Base-by-base conservation (phyloP, 2,329 filamentous ascomycete genomes). In the Tolypocladium paradoxum region DNA sequence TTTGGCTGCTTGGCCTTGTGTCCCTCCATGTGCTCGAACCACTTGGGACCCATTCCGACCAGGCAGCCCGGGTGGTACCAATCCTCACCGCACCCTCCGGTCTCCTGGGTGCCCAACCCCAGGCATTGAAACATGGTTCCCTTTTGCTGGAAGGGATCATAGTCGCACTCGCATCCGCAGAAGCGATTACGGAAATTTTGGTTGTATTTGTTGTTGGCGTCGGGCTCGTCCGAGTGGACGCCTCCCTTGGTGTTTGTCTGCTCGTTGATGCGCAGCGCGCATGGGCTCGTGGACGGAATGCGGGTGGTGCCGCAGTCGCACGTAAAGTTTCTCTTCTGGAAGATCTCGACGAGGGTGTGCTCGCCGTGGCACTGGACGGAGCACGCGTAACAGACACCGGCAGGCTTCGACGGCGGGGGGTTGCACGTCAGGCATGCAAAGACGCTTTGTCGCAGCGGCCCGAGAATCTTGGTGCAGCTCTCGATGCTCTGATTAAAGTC, bases 91-190 rank as follows among this genome's bases (percentile, higher is more conserved):
- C 92, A 97, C 5, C 91, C 92, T 18, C 91, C 91, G 1, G 85
- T 84, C 59, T 92, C 87, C 14, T 81, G 77, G 0, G 83, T 86
- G 1, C 90, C 90, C 1, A 97, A 74, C 0, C 92, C 92, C 2
- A 97, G 69, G 65, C 93, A 99, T 68, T 99, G 93, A 61, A 95
- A 99, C 93, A 99, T 99, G 38, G 91, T 97, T 0, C 92, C 92
- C 61, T 92, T 95, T 67, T 99, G 90, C 65, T 88, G 78, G 48
- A 92, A 81, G 0, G 92, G 83, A 65, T 96, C 87, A 65, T 99
- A 99, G 55, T 91, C 83, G 63, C 91, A 86, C 33, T 81, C 81
- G 64, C 93, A 99, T 2, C 87, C 88, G 67, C 93, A 99, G 71
- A 99, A 99, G 46, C 78, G 81, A 63, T 97, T 97, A 60, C 82